Percentiles rank a stretch among this genome's conserved stretches.
These are phyloP conservation scores for Citrus cavaleriei DNA, from an alignment of 345 rosid species.

Conservation along the genomic window DNA sequence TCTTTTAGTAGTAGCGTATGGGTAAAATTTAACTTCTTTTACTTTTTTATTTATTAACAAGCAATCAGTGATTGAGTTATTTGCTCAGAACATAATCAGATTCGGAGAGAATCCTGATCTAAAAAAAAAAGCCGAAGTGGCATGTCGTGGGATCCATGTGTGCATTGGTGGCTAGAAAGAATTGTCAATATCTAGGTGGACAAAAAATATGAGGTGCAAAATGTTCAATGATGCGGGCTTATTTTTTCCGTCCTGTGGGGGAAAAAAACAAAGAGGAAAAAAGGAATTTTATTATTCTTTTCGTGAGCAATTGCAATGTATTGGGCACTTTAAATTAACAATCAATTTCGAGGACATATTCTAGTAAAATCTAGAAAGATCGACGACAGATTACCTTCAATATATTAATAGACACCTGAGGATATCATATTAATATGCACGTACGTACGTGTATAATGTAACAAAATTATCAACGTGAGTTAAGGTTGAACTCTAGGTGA, in stretches of 20 bases:
- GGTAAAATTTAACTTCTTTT: too few species aligned
- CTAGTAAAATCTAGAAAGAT: neutral
- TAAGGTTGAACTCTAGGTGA: too few species aligned
- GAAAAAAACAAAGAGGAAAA: neutral
- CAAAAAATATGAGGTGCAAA: slow-evolving; percentile 1
- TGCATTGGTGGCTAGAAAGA: slow-evolving; percentile 4
- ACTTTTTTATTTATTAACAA: too few species aligned
- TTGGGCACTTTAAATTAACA: neutral
- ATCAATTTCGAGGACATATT: neutral
- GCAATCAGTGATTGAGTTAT: too few species aligned
- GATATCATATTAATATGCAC: neutral
- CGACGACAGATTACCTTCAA: neutral
- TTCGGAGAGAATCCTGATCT: rapidly evolving
- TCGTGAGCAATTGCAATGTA: neutral
- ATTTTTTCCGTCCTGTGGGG: neutral
- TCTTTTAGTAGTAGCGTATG: too few species aligned
- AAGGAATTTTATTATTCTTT: neutral
- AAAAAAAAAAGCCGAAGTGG: neutral
- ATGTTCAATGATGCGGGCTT: neutral
- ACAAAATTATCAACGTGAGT: too few species aligned
- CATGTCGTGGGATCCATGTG: neutral
- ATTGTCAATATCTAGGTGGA: slow-evolving; percentile 11
- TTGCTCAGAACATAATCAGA: too few species aligned
- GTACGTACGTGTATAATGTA: too few species aligned
- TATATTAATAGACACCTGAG: neutral